Base-by-base conservation (phyloP, 78 protist genomes). In the Monosiga brevicollis region DNA sequence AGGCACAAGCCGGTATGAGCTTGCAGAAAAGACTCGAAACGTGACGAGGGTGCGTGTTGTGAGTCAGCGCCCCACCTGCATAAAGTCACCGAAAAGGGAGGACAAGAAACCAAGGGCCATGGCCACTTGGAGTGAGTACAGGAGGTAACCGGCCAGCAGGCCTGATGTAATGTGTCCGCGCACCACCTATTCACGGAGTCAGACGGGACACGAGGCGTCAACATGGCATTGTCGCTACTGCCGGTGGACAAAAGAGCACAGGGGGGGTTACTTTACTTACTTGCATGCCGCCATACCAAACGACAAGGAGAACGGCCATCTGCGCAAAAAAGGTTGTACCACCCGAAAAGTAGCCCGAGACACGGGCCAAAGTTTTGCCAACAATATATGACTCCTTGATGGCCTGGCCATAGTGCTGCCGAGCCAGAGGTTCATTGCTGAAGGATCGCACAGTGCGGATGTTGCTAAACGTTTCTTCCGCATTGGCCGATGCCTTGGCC, bases 251-350 rank as follows among this genome's bases (percentile, higher is more conserved):
- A n/a, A n/a, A n/a, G n/a, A n/a, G n/a, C n/a, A n/a, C n/a, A n/a
- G n/a, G n/a, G n/a, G n/a, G n/a, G n/a, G n/a, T n/a, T n/a, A n/a
- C n/a, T n/a, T n/a, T n/a, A n/a, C n/a, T n/a, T n/a, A n/a, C n/a
- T n/a, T n/a, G 90, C 43, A 62, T 73, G 23, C 94, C 92, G 34
- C 95, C 95, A 80, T 84, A 86, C 87, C 89, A 92, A n/a, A 93
- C 84, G 26, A 89, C 89, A 54, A 74, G 49, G 37, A 79, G 74
- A 25, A 91, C 24, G 24, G 77, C 80, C 34, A 42, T 2, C 37
- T 83, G 49, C 6, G 39, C 80, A 41, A 20, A 20, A 20, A 38
- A 0, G 49, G 36, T 34, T 2, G 42, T n/a, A 43, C 20, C 0
- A 32, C 54, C 78, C 35, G 6, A 22, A 24, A 73, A 83, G 0